Conservation (phyloP, 2,329 filamentous ascomycete species). For the Neofusicoccum umdonicola region DNA sequence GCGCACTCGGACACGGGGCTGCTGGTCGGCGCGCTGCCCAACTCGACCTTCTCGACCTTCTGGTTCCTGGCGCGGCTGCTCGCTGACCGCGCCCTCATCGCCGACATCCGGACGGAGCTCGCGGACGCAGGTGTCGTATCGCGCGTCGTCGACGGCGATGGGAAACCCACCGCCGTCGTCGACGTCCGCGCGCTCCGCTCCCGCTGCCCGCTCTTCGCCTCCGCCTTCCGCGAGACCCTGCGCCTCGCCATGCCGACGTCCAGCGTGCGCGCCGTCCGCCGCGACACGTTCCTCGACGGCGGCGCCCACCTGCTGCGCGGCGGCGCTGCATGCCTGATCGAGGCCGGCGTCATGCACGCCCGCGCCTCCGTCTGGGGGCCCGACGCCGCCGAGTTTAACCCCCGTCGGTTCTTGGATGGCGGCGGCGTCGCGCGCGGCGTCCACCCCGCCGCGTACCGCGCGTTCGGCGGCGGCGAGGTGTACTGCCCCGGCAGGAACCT, state of each 20-base stretch:
- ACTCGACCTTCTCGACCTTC: conserved; percentile 45
- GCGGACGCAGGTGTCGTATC: no score
- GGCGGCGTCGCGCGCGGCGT: no score
- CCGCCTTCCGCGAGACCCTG: conserved; percentile 47
- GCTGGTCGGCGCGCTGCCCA: conserved; percentile 39
- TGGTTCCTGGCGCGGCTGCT: conserved; percentile 48
- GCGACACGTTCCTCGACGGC: conserved; percentile 48
- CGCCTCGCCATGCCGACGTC: conserved; percentile 41
- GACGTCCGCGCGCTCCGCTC: conserved; percentile 39
- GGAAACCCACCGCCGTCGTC: conserved; percentile 25
- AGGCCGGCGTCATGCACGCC: conserved; percentile 37
- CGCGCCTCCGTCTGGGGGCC: background rate
- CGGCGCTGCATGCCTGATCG: conserved; percentile 27
- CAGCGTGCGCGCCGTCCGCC: conserved; percentile 41
- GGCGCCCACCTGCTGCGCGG: conserved; percentile 47
- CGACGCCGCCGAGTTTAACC: no score
- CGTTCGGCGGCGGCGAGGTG: no score
- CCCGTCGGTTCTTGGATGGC: no score
- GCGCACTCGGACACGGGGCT: no score
- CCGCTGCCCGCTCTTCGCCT: conserved; percentile 44
- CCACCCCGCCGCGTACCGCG: no score
- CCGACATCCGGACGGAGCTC: conserved; percentile 19
- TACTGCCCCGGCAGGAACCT: no score
- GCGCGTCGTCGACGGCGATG: conserved; percentile 20
- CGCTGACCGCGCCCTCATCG: conserved; percentile 39